phyloP scores from a whole-genome alignment of 129 eudicot genomes.

The Escallonia rubra region DNA sequence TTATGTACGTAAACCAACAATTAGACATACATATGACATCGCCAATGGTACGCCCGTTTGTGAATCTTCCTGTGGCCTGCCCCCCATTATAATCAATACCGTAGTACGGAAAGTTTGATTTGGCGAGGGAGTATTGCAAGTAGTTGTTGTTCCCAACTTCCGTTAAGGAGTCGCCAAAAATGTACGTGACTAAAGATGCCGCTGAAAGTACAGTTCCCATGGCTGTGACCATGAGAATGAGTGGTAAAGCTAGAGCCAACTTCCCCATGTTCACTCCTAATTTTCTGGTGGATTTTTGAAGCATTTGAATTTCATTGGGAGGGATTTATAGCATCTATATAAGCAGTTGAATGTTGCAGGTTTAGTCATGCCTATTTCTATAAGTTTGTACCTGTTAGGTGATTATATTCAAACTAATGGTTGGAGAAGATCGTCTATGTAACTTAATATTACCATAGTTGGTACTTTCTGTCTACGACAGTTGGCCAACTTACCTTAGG shows the following conservation, averaged over 20 bases:
- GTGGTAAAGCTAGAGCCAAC: not conserved
- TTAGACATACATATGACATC: constrained; percentile 56
- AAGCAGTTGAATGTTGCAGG: not conserved
- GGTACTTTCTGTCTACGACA: constrained; percentile 12
- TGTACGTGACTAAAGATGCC: constrained; percentile 46
- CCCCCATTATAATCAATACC: constrained; percentile 61
- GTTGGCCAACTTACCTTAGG: constrained; percentile 65
- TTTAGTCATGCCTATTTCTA: constrained; percentile 27
- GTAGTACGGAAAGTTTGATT: constrained; percentile 64
- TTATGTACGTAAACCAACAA: not conserved
- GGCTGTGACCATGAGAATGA: constrained; percentile 5
- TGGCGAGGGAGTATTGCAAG: constrained; percentile 67
- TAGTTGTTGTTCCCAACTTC: constrained; percentile 92
- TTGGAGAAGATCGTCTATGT: constrained; percentile 1
- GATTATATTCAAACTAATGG: constrained; percentile 9
- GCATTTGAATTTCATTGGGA: not conserved
- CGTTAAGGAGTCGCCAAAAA: constrained; percentile 85
- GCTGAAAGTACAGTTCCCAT: constrained; percentile 8
- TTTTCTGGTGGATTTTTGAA: constrained; percentile 5
- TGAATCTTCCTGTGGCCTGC: constrained; percentile 78
- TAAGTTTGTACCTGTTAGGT: constrained; percentile 33
- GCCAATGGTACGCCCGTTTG: constrained; percentile 90
- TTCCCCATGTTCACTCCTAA: constrained; percentile 10
- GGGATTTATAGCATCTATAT: constrained; percentile 15
- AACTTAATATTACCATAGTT: constrained; percentile 14